A percentile compares a stretch with the other conserved stretches of the same genome.
Conservation (phyloP, 345 rosid species). For the Rubroshorea leprosula region DNA sequence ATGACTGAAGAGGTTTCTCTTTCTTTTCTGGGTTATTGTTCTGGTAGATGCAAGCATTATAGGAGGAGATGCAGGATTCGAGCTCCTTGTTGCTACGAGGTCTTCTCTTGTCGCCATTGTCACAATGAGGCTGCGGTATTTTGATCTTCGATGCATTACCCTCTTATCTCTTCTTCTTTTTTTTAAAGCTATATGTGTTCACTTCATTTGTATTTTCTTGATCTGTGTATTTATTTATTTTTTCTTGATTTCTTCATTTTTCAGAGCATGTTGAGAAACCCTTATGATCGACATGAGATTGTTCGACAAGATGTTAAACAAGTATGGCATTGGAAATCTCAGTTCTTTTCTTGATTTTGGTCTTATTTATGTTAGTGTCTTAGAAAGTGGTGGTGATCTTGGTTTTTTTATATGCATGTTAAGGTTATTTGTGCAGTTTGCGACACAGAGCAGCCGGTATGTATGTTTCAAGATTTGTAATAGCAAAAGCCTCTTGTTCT, state of each 20-base stretch:
- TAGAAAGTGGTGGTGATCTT: not conserved
- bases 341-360: not conserved
- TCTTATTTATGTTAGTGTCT: not conserved
- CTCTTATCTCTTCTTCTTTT: conserved; percentile 4
- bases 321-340: conserved; percentile 28
- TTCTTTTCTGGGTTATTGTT: conserved; percentile 8
- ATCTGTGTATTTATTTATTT: conserved; percentile 15
- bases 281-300: conserved; percentile 64
- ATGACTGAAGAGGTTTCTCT: not conserved
- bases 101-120: conserved; percentile 87
- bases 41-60: conserved; percentile 83
- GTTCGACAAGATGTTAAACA: conserved; percentile 76
- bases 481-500: not conserved
- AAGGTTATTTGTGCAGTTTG: conserved; percentile 90
- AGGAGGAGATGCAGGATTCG: conserved; percentile 89
- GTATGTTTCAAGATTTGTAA: conserved; percentile 19
- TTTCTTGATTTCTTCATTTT: conserved; percentile 14
- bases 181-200: not conserved
- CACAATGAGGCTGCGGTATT: conserved; percentile 81
- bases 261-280: conserved; percentile 60
- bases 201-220: conserved; percentile 1
- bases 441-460: conserved; percentile 95
- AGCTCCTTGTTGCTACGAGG: conserved; percentile 94
- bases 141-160: not conserved
- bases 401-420: not conserved